Base-by-base conservation (phyloP, 2,329 filamentous ascomycete genomes). In the Tothia fuscella region DNA sequence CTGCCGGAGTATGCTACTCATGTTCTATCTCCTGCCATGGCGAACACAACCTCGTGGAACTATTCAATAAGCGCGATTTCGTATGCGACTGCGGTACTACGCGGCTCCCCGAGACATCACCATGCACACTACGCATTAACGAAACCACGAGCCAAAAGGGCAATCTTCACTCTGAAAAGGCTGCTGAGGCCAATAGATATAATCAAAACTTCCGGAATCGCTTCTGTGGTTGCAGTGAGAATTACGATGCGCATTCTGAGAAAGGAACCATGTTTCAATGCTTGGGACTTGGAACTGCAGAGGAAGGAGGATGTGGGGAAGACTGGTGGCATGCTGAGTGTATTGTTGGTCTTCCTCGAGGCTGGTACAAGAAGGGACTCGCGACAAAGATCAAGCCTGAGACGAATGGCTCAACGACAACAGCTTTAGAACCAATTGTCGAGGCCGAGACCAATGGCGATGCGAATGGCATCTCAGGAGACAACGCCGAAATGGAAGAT, bases 181-280 rank as follows among this genome's bases (percentile, higher is more conserved):
- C 87, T 5, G 71, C 78, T 13, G 65, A 67, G 30, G 76, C 71
- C 49, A 96, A 98, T 65, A 80, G 74, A 52, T 98, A 98, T 66
- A 94, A 95, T 55, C 83, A 95, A 47, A 98, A 98, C 65, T 98
- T 93, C 54, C 73, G 76, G 50, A 96, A 96, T 54, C 75, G 72
- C 33, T 98, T 98, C 63, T 98, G 91, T 58, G 84, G 82, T 2
- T 98, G 91, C 55, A 75, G 75, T 22, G 81, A 88, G 53, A 77
- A 88, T 46, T 98, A 98, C 56, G 82, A 95, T 56, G 78, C 89
- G 0, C 75, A 89, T 36, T 71, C 83, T 56, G 87, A 98, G 58
- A 93, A 89, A 52, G 89, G 89, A 0, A 96, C 88, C 29, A 98
- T 98, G 91, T 98, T 93, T 52, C 91, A 98, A 60, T 98, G 91